Evolutionary conservation across 1,284 basidiomycete genomes (phyloP), one percentile per base, ranked within the genome.

Genomic region (Ceratobasidium sp.): DNA sequence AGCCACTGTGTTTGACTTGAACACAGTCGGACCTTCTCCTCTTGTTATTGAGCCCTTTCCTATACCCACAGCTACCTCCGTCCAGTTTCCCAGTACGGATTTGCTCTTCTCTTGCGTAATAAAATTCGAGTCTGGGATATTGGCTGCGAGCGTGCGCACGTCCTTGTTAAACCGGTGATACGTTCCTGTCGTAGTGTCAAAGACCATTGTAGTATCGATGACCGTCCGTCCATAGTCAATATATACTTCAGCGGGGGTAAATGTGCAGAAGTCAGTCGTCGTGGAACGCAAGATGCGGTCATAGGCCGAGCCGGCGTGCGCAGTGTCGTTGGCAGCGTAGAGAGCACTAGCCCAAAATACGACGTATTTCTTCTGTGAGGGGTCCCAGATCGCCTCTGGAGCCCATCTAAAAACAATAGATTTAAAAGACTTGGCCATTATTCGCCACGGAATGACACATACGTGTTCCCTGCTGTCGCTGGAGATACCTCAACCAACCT

Each of bases 131-230:
- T 71, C 67, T 27, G 67, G 22, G 22, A 54, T 71, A 45, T 71
- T 50, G 31, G 54, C 54, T 11, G 44, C 54, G 19, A 31, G 44
- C 17, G 54, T 45, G 24, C 67, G 67, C 44, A 57, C 67, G 45
- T 71, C 67, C 45, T 71, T 71, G 45, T 71, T 71, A 44, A 71
- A 71, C n/a, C 67, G 67, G 50, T 71, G 59, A 44, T 71, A 71
- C 11, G 56, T 71, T 22, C 29, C n/a, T 29, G 67, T 59, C 5
- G 56, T 50, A 3, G 67, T 47, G 56, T 71, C 67, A 5, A 45
- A 27, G 4, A 51, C 29, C 67, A 60, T 71, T 5, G 67, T 71
- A 24, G 67, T 71, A 14, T 71, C 67, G 11, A 71, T 71, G 22
- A 71, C 67, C 29, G 54, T 57, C n/a, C 67, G 54, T 15, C 45